A percentile compares a stretch with the other conserved stretches of the same genome.
Conservation (phyloP, 306 rosid species). For the Quercus bicolor region DNA sequence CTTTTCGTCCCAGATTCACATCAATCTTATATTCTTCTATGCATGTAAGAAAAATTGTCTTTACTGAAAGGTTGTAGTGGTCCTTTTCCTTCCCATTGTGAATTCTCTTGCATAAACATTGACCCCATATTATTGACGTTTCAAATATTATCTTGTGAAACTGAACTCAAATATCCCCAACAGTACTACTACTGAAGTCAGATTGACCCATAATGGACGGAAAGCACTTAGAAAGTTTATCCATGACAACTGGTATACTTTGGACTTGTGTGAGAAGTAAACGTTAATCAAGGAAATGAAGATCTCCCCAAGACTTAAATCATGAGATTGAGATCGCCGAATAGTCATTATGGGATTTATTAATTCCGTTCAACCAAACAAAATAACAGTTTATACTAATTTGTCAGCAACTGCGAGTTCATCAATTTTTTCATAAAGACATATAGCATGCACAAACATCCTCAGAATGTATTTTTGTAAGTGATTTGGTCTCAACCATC, state of each 20-base stretch:
- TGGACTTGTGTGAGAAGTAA: slow-evolving; percentile 7
- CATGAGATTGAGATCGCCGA: not conserved
- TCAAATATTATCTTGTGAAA: not conserved
- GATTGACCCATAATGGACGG: slow-evolving; percentile 32
- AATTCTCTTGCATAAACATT: not conserved
- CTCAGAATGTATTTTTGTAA: no score
- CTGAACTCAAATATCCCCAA: not conserved
- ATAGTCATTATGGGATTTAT: not conserved
- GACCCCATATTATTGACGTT: slow-evolving; percentile 20
- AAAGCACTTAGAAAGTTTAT: slow-evolving; percentile 9
- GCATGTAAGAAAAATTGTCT: not conserved
- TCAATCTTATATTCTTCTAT: slow-evolving; percentile 16
- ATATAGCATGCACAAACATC: no score
- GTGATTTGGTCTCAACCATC: no score
- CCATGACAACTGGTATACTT: slow-evolving; percentile 16
- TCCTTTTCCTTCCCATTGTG: not conserved
- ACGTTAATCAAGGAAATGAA: not conserved
- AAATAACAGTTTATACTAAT: no score
- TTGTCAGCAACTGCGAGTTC: no score
- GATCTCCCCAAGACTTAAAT: not conserved
- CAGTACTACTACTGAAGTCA: not conserved
- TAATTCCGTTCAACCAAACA: no score
- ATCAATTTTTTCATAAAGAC: no score
- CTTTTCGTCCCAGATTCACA: slow-evolving; percentile 12
- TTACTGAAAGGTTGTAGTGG: slow-evolving; percentile 11